phyloP scores from a whole-genome alignment of 129 eudicot genomes.

The Glebionis coronaria region DNA sequence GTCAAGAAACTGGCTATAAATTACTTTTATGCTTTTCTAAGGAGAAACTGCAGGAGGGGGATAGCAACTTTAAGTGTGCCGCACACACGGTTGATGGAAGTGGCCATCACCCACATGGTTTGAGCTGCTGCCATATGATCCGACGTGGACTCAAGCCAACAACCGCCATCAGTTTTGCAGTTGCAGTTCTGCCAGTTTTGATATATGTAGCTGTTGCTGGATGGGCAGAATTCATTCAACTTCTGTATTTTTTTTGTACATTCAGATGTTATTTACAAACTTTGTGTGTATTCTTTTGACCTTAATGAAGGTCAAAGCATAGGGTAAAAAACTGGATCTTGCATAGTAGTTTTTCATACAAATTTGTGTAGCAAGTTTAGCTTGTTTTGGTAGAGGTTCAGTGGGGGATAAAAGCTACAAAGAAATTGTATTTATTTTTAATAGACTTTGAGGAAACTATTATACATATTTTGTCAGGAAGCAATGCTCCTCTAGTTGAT shows the following conservation, averaged over 20 bases:
- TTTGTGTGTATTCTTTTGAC: conserved; percentile 12
- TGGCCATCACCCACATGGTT: conserved; percentile 88
- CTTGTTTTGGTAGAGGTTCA: conserved; percentile 7
- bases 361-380: conserved; percentile 10
- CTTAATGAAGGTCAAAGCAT: conserved; percentile 10
- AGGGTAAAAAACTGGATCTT: conserved; percentile 15
- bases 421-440: not conserved
- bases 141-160: conserved; percentile 6
- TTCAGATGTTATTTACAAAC: not conserved
- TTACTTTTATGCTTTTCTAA: conserved; percentile 82
- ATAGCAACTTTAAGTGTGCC: conserved; percentile 87
- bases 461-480: too few relatives aligned
- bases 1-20: conserved; percentile 76
- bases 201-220: conserved; percentile 9
- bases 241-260: conserved; percentile 8
- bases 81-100: conserved; percentile 80
- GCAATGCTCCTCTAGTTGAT: too few relatives aligned
- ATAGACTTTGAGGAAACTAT: too few relatives aligned
- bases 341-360: not conserved
- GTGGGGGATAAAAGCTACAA: not conserved
- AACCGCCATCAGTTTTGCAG: conserved; percentile 3
- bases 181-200: conserved; percentile 11
- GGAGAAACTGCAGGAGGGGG: conserved; percentile 87
- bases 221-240: not conserved
- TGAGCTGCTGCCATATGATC: conserved; percentile 28